Conservation (phyloP, 2,329 filamentous ascomycete genomes). For the Aspergillus spinulosporus region DNA sequence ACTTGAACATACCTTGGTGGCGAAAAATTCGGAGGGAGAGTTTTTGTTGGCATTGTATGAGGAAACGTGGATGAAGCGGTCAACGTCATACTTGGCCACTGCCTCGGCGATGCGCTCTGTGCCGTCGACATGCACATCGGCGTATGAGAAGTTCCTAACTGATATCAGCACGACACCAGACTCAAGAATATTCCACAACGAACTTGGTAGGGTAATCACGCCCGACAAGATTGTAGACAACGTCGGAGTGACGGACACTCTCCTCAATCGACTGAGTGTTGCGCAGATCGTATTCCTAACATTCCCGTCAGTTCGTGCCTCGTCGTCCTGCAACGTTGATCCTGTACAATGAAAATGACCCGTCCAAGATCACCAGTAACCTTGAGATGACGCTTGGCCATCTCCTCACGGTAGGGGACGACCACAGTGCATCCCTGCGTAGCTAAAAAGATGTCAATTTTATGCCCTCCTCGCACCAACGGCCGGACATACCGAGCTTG, state of each 20-base stretch:
- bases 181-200: conserved; percentile 27
- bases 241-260: conserved; percentile 92
- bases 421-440: conserved; percentile 92
- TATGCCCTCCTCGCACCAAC: conserved; percentile 27
- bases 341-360: conserved; percentile 74
- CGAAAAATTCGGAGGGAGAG: conserved; percentile 84
- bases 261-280: conserved; percentile 97
- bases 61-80: conserved; percentile 94
- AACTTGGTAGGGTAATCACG: conserved; percentile 96
- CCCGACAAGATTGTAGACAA: conserved; percentile 94
- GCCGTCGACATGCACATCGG: conserved; percentile 91
- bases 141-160: conserved; percentile 81
- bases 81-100: conserved; percentile 95
- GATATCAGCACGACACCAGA: conserved; percentile 31
- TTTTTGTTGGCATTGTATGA: conserved; percentile 83
- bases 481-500: conserved; percentile 66
- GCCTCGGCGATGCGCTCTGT: conserved; percentile 90
- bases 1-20: conserved; percentile 68
- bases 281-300: conserved; percentile 85
- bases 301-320: conserved; percentile 18
- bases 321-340: not conserved
- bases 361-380: conserved; percentile 91
- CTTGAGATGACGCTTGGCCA: conserved; percentile 96
- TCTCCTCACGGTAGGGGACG: conserved; percentile 92
- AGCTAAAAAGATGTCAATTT: conserved; percentile 56